Evolutionary conservation across 2,329 filamentous ascomycete species (phyloP).

Genomic region (Purpureocillium lavendulum): DNA sequence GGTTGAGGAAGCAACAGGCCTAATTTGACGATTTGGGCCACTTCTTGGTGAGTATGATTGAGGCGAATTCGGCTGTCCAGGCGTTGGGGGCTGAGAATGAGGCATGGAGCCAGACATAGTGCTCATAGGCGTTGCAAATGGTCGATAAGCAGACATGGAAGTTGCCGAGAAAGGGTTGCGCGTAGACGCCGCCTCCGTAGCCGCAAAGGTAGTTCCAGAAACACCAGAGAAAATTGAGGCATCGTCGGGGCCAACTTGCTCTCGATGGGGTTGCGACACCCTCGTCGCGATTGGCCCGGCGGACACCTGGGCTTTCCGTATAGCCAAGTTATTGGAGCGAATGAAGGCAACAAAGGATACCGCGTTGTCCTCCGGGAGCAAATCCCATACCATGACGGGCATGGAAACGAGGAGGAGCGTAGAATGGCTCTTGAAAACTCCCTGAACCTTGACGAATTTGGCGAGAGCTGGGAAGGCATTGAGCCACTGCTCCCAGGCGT

Average conservation of each 20-base stretch:
- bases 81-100: conserved; percentile 12
- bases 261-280: conserved; percentile 11
- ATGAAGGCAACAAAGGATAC: conserved; percentile 52
- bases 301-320: conserved; percentile 17
- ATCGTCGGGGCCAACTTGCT: conserved; percentile 12
- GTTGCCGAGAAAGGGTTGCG: background rate
- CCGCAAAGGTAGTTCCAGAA: conserved; percentile 23
- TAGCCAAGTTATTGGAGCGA: conserved; percentile 45
- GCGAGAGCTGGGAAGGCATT: conserved; percentile 46
- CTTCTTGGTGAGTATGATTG: conserved; percentile 14
- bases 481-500: conserved; percentile 52
- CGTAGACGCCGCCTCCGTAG: conserved; percentile 17
- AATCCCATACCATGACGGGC: conserved; percentile 51
- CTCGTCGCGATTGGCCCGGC: conserved; percentile 14
- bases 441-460: conserved; percentile 53
- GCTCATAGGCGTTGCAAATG: background rate
- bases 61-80: conserved; percentile 9
- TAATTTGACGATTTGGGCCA: conserved; percentile 9
- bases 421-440: conserved; percentile 53
- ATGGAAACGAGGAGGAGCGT: conserved; percentile 49
- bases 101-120: conserved; percentile 6
- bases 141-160: background rate
- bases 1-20: conserved; percentile 13
- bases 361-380: conserved; percentile 48
- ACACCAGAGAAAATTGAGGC: conserved; percentile 22